Conservation (phyloP, 768 basidiomycete species). For the Boletales sp. region DNA sequence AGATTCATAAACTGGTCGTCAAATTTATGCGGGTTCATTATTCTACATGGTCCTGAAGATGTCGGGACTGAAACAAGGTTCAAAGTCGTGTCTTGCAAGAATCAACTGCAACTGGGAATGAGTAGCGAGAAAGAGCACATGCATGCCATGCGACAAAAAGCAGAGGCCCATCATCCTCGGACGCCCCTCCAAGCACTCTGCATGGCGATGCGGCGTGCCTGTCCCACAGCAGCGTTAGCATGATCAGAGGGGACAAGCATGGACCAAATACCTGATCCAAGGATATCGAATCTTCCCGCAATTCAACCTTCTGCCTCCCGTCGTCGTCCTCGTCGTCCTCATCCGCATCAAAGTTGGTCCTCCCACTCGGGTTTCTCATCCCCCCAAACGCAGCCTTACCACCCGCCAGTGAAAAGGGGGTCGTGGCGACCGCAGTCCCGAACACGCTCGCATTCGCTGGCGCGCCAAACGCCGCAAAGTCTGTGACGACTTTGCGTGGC, state of each 20-base stretch:
- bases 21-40: constrained; percentile 14
- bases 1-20: constrained; percentile 6
- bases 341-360: constrained; percentile 45
- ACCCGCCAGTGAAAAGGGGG: constrained; percentile 74
- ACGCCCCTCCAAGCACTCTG: constrained; percentile 86
- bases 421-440: constrained; percentile 76
- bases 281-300: constrained; percentile 82
- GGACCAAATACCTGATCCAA: constrained; percentile 74
- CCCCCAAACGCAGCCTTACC: constrained; percentile 84
- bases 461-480: constrained; percentile 85
- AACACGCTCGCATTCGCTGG: constrained; percentile 75
- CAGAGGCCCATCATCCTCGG: constrained; percentile 40
- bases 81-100: constrained; percentile 5
- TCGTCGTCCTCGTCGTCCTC: constrained; percentile 75
- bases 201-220: constrained; percentile 84
- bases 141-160: constrained; percentile 4
- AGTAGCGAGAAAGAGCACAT: neutral
- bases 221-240: constrained; percentile 7
- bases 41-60: constrained; percentile 25
- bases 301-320: constrained; percentile 67
- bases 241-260: neutral
- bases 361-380: constrained; percentile 47
- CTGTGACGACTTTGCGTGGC: constrained; percentile 81
- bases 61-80: constrained; percentile 12
- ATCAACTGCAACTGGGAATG: constrained; percentile 10